Evolutionary conservation across 768 basidiomycete species (phyloP).

Genomic region (Tylopilus plumbeoviolaceoides): DNA sequence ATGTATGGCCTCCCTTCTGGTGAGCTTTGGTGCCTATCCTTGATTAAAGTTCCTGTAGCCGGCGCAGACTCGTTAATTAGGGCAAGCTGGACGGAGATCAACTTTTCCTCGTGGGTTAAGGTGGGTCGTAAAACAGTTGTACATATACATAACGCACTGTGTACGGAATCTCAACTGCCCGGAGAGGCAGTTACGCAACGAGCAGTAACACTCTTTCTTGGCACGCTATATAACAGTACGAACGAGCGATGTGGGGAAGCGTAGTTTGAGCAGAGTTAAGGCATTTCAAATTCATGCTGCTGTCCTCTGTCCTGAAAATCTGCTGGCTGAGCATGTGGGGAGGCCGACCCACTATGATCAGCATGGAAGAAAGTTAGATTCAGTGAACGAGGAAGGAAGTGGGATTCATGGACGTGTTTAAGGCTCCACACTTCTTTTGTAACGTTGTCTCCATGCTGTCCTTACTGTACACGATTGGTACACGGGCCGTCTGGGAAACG

Average conservation of each 20-base stretch:
- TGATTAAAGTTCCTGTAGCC: conserved; percentile 8
- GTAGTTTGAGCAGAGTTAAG: conserved; percentile 18
- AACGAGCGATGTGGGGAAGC: neutral
- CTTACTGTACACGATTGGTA: conserved; percentile 6
- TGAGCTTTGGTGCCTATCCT: conserved; percentile 6
- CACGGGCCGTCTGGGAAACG: conserved; percentile 17
- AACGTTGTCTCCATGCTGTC: conserved; percentile 25
- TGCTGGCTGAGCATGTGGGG: conserved; percentile 10
- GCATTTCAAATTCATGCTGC: conserved; percentile 28
- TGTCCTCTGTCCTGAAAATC: conserved; percentile 16
- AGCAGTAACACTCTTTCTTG: neutral
- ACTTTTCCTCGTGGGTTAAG: conserved; percentile 26
- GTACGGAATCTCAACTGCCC: neutral
- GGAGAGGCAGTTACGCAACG: neutral
- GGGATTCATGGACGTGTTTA: conserved; percentile 1
- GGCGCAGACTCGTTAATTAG: conserved; percentile 8
- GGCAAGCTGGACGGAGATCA: conserved; percentile 23
- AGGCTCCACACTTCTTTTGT: conserved; percentile 19
- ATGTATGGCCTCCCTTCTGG: conserved; percentile 6
- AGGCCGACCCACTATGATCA: neutral
- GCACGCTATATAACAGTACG: neutral
- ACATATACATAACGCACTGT: conserved; percentile 16
- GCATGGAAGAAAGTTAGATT: conserved; percentile 8
- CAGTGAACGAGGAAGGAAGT: neutral
- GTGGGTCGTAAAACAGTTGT: conserved; percentile 21